phyloP scores from a whole-genome alignment of 164 flowering plant genomes.

The Stephania yunnanensis region DNA sequence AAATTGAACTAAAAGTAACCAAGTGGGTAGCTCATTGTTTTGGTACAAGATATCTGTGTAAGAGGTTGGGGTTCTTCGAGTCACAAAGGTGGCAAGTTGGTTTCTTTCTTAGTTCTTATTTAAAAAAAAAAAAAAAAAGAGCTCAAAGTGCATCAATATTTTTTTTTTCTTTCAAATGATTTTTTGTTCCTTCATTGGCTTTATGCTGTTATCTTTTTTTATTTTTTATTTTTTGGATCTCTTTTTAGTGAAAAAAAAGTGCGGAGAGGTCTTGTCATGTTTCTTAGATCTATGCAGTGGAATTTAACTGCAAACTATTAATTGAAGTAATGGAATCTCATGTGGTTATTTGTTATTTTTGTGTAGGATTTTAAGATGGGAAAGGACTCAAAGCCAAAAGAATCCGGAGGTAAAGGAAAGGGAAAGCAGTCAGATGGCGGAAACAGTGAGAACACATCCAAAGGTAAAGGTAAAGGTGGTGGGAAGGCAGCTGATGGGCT shows the following conservation, averaged over 20 bases:
- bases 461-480: slow-evolving; percentile 88
- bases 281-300: too few species aligned
- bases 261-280: not conserved
- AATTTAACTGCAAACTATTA: too few species aligned
- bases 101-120: too few species aligned
- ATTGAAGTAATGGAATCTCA: too few species aligned
- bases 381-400: slow-evolving; percentile 62
- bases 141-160: not conserved
- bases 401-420: slow-evolving; percentile 70
- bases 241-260: not conserved
- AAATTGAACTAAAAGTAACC: too few species aligned
- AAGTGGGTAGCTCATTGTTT: too few species aligned
- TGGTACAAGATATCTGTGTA: too few species aligned
- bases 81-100: too few species aligned
- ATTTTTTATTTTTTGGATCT: not conserved
- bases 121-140: too few species aligned
- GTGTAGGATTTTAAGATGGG: slow-evolving; percentile 41
- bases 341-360: not conserved
- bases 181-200: not conserved
- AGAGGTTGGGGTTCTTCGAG: too few species aligned
- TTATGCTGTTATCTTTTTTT: not conserved
- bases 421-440: slow-evolving; percentile 75
- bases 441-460: slow-evolving; percentile 57
- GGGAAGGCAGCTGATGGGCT: slow-evolving; percentile 80
- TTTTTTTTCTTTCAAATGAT: not conserved